Evolutionary conservation across 2,329 filamentous ascomycete genomes (phyloP).

Genomic region (Pyrenophora seminiperda): DNA sequence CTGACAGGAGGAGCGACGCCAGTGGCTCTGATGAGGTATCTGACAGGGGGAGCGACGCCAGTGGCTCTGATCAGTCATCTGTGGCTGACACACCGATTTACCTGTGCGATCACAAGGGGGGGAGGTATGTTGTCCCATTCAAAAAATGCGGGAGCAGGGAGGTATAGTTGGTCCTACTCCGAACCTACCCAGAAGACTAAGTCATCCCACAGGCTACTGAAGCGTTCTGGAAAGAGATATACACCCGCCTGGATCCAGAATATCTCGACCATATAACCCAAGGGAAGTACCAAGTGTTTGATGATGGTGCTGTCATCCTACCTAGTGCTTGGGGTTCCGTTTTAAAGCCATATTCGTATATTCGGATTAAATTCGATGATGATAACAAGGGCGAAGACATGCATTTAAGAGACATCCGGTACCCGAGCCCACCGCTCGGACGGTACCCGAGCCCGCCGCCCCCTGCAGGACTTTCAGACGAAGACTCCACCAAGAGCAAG

Average conservation of each 20-base stretch:
- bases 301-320: conserved; percentile 19
- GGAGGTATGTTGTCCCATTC: neutral
- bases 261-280: conserved; percentile 11
- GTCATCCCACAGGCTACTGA: conserved; percentile 12
- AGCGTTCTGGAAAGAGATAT: conserved; percentile 20
- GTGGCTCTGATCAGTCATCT: no score
- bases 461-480: no score
- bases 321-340: conserved; percentile 28
- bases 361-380: conserved; percentile 9
- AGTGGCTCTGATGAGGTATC: no score
- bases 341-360: conserved; percentile 10
- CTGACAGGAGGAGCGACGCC: no score
- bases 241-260: conserved; percentile 6
- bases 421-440: no score
- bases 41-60: no score
- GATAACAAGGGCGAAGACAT: no score
- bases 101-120: neutral
- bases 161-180: neutral
- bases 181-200: neutral
- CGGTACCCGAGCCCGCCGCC: no score
- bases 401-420: no score
- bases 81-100: no score
- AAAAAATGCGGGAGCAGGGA: neutral
- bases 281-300: conserved; percentile 22
- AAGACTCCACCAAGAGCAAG: no score